A percentile compares a stretch with the other conserved stretches of the same genome.
Evolutionary conservation across 345 rosid species (phyloP).

Genomic region (Nephelium lappaceum): DNA sequence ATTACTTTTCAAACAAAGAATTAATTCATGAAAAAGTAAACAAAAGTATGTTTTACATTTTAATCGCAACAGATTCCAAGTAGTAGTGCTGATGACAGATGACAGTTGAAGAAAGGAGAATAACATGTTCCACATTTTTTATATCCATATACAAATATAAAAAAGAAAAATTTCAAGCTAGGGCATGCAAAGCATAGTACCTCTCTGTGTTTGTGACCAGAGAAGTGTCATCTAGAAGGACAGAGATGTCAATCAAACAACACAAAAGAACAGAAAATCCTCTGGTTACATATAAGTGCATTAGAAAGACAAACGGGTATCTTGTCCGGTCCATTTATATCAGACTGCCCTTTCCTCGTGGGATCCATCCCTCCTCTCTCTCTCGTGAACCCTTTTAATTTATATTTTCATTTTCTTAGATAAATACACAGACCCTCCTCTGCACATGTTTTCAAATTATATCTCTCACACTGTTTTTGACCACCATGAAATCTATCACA

Average conservation of each 20-base stretch:
- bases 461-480: background rate
- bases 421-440: background rate
- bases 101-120: slow-evolving; percentile 11
- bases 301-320: slow-evolving; percentile 34
- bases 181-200: background rate
- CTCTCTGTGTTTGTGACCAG: slow-evolving; percentile 11
- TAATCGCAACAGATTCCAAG: no score
- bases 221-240: slow-evolving; percentile 29
- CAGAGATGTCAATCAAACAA: slow-evolving; percentile 29
- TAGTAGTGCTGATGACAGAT: background rate
- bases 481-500: background rate
- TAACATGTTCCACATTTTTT: slow-evolving; percentile 20
- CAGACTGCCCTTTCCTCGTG: slow-evolving; percentile 40
- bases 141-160: background rate
- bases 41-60: background rate
- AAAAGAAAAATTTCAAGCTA: background rate
- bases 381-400: slow-evolving; percentile 36
- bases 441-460: slow-evolving; percentile 1
- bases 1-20: background rate
- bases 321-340: slow-evolving; percentile 43
- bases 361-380: slow-evolving; percentile 33
- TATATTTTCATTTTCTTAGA: background rate
- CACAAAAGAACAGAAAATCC: slow-evolving; percentile 26
- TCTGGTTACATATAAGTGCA: slow-evolving; percentile 3
- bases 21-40: background rate